These are phyloP conservation scores for Lepidium campestre DNA, from an alignment of 441 rosid species.

Conservation along the genomic window DNA sequence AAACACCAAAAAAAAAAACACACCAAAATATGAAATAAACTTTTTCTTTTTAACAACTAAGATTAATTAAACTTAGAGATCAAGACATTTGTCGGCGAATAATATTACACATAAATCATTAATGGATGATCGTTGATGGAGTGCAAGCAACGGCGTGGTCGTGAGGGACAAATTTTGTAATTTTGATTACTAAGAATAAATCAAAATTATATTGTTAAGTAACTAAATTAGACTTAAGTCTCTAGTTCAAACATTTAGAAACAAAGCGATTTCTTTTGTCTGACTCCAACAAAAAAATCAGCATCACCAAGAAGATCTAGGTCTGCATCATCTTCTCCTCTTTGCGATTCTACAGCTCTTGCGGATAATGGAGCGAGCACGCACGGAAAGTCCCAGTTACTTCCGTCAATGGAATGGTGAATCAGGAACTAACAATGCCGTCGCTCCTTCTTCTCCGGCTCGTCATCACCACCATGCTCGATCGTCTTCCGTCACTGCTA, in stretches of 20 bases:
- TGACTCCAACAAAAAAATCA: constrained; percentile 10
- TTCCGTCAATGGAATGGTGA: constrained; percentile 56
- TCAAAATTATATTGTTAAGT: too few species aligned
- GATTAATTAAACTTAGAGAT: background rate
- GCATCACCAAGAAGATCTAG: constrained; percentile 31
- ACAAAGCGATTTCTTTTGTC: constrained; percentile 23
- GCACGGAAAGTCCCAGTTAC: constrained; percentile 53
- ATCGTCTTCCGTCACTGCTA: constrained; percentile 48
- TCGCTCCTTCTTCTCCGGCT: constrained; percentile 38
- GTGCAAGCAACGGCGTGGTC: background rate
- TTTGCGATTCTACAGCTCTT: background rate
- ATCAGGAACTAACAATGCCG: constrained; percentile 26
- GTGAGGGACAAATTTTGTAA: too few species aligned
- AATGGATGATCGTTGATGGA: background rate
- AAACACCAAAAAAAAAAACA: background rate
- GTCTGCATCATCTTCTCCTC: background rate
- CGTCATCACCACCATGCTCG: constrained; percentile 59
- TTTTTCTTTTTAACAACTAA: too few species aligned
- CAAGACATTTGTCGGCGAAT: background rate
- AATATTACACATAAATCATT: background rate
- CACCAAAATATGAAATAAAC: too few species aligned
- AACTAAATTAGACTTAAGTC: background rate
- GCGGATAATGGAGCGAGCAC: constrained; percentile 39
- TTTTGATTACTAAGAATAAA: too few species aligned
- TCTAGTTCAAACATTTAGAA: background rate